Percentiles rank a stretch among this genome's conserved stretches.
Evolutionary conservation across 805 yeast genomes (phyloP).

Genomic region (Metschnikowia anglica): DNA sequence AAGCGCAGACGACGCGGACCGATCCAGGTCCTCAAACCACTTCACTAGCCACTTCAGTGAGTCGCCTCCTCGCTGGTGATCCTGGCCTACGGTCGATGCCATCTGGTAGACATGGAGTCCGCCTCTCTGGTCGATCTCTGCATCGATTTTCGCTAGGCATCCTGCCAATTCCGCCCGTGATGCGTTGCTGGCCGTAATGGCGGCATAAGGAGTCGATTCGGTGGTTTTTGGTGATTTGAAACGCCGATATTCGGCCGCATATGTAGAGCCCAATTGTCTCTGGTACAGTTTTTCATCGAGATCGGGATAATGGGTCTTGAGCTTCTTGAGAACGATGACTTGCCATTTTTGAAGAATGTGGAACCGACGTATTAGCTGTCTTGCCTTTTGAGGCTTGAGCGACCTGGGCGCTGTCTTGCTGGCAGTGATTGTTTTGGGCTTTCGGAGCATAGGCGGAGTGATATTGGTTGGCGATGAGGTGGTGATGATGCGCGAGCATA

Average conservation of each 20-base stretch:
- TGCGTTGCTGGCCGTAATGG: constrained; percentile 21
- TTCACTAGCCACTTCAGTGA: constrained; percentile 78
- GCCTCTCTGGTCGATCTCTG: constrained; percentile 63
- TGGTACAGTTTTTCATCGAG: constrained; percentile 26
- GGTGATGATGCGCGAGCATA: neutral
- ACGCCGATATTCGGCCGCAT: constrained; percentile 8
- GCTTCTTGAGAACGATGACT: constrained; percentile 36
- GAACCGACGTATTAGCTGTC: constrained; percentile 73
- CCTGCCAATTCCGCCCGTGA: constrained; percentile 20
- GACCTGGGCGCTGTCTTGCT: constrained; percentile 36
- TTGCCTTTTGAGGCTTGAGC: constrained; percentile 67
- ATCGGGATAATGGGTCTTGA: constrained; percentile 22
- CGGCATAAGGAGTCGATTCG: constrained; percentile 13
- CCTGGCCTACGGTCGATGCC: constrained; percentile 87
- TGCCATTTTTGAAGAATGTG: constrained; percentile 68
- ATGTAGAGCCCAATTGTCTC: constrained; percentile 12
- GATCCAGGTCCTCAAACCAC: constrained; percentile 42
- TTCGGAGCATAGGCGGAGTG: constrained; percentile 23
- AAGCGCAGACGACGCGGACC: constrained; percentile 45
- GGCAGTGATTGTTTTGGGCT: constrained; percentile 35
- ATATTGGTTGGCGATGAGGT: neutral
- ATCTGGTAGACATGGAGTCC: constrained; percentile 78
- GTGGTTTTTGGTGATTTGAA: constrained; percentile 12
- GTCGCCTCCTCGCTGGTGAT: constrained; percentile 79
- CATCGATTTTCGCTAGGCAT: constrained; percentile 54